Evolutionary conservation across 768 basidiomycete genomes (phyloP).

Genomic region (Boletus fagicola): DNA sequence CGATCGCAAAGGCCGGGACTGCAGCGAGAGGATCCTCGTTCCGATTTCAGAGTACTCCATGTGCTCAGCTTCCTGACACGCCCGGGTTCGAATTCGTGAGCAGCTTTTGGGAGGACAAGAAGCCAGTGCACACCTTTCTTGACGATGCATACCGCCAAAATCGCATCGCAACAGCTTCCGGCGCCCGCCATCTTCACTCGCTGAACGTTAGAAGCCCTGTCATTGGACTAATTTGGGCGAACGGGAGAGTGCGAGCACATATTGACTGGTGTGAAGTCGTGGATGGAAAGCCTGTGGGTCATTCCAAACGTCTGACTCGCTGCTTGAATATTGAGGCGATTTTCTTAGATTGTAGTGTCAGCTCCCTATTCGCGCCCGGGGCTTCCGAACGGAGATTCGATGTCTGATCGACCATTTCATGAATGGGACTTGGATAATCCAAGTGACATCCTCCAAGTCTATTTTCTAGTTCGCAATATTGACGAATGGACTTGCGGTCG

Average conservation of each 20-base stretch:
- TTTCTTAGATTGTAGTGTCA: slow-evolving; percentile 44
- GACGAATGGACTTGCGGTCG: slow-evolving; percentile 49
- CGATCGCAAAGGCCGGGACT: slow-evolving; percentile 36
- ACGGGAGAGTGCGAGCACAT: slow-evolving; percentile 51
- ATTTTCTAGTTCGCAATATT: slow-evolving; percentile 51
- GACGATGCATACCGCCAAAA: slow-evolving; percentile 59
- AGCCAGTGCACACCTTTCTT: slow-evolving; percentile 45
- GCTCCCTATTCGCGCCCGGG: slow-evolving; percentile 42
- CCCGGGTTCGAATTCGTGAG: slow-evolving; percentile 53
- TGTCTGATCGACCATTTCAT: slow-evolving; percentile 35
- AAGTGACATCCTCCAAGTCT: slow-evolving; percentile 46
- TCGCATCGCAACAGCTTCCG: slow-evolving; percentile 52
- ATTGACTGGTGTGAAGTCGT: slow-evolving; percentile 50
- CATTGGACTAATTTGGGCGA: slow-evolving; percentile 55
- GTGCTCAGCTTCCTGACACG: slow-evolving; percentile 44
- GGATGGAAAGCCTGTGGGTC: slow-evolving; percentile 37
- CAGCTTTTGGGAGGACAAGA: slow-evolving; percentile 62
- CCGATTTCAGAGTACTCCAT: slow-evolving; percentile 50
- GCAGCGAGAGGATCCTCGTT: slow-evolving; percentile 46
- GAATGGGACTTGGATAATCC: slow-evolving; percentile 50
- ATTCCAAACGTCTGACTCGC: not conserved
- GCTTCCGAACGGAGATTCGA: slow-evolving; percentile 6
- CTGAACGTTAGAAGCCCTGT: slow-evolving; percentile 45
- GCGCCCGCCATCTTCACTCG: slow-evolving; percentile 49
- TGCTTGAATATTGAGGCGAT: not conserved